These are phyloP conservation scores for Telopea speciosissima DNA, from an alignment of 177 flowering plant species.

Conservation along the genomic window DNA sequence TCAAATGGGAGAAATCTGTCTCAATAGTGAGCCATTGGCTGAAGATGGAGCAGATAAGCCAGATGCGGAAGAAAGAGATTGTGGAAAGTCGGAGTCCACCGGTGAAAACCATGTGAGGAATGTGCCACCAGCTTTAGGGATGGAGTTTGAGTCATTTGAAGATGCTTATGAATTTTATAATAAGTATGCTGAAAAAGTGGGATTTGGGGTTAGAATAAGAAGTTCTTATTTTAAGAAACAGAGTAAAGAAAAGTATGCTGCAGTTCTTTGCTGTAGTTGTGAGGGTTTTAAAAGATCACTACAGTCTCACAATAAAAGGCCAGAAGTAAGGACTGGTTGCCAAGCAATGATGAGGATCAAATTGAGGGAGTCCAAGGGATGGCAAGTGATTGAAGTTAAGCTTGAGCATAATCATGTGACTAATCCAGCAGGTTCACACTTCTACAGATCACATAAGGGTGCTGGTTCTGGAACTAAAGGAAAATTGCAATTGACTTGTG, in stretches of 20 bases:
- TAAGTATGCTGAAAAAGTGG: conserved; percentile 38
- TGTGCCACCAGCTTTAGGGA: conserved; percentile 35
- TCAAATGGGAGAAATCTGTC: conserved; percentile 46
- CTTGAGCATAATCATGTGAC: conserved; percentile 41
- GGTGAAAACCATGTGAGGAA: conserved; percentile 9
- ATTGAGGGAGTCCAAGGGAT: conserved; percentile 36
- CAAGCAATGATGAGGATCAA: conserved; percentile 42
- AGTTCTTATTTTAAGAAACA: conserved; percentile 49
- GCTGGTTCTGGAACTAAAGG: conserved; percentile 31
- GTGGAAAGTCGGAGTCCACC: conserved; percentile 11
- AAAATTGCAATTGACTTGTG: conserved; percentile 22
- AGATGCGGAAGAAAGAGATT: conserved; percentile 25
- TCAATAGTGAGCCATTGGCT: conserved; percentile 39
- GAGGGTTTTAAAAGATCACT: conserved; percentile 51
- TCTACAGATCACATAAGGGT: conserved; percentile 42
- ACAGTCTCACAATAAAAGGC: conserved; percentile 41
- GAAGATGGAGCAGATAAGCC: conserved; percentile 27
- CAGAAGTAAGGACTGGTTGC: conserved; percentile 49
- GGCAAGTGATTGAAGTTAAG: conserved; percentile 44
- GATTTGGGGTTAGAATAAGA: conserved; percentile 47
- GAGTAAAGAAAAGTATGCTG: conserved; percentile 39
- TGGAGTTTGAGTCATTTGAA: conserved; percentile 48
- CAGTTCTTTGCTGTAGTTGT: conserved; percentile 48
- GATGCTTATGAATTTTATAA: conserved; percentile 44
- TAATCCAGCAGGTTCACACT: conserved; percentile 30